Conservation (phyloP, 2,329 filamentous ascomycete genomes). For the Penicillium sp. region DNA sequence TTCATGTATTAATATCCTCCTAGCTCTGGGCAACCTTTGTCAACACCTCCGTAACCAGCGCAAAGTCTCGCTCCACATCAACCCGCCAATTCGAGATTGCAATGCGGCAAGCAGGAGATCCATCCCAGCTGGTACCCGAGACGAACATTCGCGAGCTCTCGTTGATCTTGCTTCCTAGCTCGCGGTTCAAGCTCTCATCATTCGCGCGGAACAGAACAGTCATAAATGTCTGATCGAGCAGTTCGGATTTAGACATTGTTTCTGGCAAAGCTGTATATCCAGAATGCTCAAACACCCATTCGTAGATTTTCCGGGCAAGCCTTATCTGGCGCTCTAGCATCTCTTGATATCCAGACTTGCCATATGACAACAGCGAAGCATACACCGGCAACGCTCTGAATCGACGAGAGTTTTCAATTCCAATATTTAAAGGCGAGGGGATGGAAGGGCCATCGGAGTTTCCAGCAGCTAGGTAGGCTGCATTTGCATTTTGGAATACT, state of each 20-base stretch:
- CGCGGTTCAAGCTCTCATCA: constrained; percentile 60
- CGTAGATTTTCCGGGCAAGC: constrained; percentile 66
- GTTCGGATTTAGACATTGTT: constrained; percentile 33
- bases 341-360: constrained; percentile 62
- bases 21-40: constrained; percentile 42
- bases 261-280: constrained; percentile 66
- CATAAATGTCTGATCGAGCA: constrained; percentile 59
- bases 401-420: constrained; percentile 84
- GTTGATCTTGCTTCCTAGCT: constrained; percentile 72
- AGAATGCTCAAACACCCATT: constrained; percentile 58
- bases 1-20: neutral
- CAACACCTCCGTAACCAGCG: constrained; percentile 64
- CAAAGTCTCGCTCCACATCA: constrained; percentile 64
- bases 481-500: constrained; percentile 80
- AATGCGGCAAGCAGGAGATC: constrained; percentile 70
- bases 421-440: constrained; percentile 80
- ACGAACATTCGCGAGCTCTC: constrained; percentile 72
- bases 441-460: constrained; percentile 46
- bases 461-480: constrained; percentile 66
- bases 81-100: constrained; percentile 84
- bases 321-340: constrained; percentile 71
- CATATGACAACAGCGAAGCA: constrained; percentile 72
- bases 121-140: constrained; percentile 75
- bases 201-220: constrained; percentile 76
- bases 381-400: constrained; percentile 91